phyloP scores from a whole-genome alignment of 768 basidiomycete species.

The Russula lepida region DNA sequence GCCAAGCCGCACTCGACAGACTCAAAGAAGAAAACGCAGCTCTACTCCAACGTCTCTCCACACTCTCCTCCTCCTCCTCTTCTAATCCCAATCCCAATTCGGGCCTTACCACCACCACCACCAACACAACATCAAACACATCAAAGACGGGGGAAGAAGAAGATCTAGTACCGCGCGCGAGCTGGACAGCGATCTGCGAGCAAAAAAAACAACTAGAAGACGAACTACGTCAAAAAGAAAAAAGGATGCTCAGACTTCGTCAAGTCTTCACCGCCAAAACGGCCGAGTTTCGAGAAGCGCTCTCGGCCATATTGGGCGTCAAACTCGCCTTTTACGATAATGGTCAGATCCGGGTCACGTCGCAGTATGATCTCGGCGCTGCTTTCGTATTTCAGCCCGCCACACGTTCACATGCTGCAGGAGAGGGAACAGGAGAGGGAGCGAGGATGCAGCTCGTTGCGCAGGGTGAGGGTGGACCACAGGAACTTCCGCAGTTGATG shows the following conservation, averaged over 20 bases:
- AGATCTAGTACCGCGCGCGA: slow-evolving; percentile 63
- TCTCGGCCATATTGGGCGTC: slow-evolving; percentile 82
- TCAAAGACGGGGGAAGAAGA: slow-evolving; percentile 16
- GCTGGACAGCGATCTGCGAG: slow-evolving; percentile 61
- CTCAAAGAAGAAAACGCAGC: slow-evolving; percentile 80
- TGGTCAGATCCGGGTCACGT: slow-evolving; percentile 83
- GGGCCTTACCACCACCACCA: slow-evolving; percentile 16
- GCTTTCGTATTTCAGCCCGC: slow-evolving; percentile 79
- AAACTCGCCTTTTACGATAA: slow-evolving; percentile 89
- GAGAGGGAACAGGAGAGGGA: slow-evolving; percentile 25
- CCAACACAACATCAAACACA: slow-evolving; percentile 17
- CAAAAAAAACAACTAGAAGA: slow-evolving; percentile 65
- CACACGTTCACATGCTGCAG: background rate
- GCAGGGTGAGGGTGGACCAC: slow-evolving; percentile 64
- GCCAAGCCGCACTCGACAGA: slow-evolving; percentile 66
- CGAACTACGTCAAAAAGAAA: slow-evolving; percentile 68
- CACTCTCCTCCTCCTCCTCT: slow-evolving; percentile 28
- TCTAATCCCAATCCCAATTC: slow-evolving; percentile 6
- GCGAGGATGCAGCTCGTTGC: slow-evolving; percentile 65
- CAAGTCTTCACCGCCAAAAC: slow-evolving; percentile 84
- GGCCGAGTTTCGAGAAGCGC: slow-evolving; percentile 85
- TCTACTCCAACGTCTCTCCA: slow-evolving; percentile 55
- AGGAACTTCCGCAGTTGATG: slow-evolving; percentile 68
- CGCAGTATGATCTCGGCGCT: slow-evolving; percentile 80
- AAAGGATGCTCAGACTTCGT: slow-evolving; percentile 67